These are phyloP conservation scores for Leishmania martiniquensis DNA, from an alignment of 208 protist genomes.

Conservation along the genomic window DNA sequence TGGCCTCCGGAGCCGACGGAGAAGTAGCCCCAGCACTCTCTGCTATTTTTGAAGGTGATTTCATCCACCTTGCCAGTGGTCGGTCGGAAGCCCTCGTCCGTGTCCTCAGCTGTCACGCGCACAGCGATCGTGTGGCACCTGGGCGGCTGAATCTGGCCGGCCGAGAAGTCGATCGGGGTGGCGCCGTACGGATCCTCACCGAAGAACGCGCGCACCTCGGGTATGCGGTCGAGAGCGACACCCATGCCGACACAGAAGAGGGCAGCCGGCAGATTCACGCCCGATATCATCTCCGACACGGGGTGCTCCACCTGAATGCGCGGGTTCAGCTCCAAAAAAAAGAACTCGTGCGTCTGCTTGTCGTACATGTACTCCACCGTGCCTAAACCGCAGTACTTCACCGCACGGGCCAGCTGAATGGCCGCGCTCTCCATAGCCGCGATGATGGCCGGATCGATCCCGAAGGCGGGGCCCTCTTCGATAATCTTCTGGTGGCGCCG, in stretches of 20 bases:
- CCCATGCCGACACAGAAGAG: conserved; percentile 98
- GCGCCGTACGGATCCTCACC: conserved; percentile 70
- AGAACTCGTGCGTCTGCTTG: conserved; percentile 86
- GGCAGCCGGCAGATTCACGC: conserved; percentile 96
- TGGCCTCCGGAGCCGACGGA: conserved; percentile 88
- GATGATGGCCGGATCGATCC: conserved; percentile 80
- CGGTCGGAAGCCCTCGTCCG: conserved; percentile 96
- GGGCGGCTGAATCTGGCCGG: conserved; percentile 46
- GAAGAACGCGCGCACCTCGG: conserved; percentile 96
- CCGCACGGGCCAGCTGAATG: conserved; percentile 92
- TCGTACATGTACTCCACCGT: conserved; percentile 99
- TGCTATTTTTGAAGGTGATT: conserved; percentile 95
- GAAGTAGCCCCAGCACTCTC: conserved; percentile 99
- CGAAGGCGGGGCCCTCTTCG: conserved; percentile 96
- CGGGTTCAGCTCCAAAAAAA: conserved; percentile 98
- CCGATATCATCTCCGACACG: conserved; percentile 97
- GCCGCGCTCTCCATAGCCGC: conserved; percentile 94
- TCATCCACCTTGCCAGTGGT: conserved; percentile 94
- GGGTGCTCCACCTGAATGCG: conserved; percentile 98
- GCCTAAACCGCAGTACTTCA: conserved; percentile 94
- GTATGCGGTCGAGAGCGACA: conserved; percentile 94
- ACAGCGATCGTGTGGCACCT: conserved; percentile 96
- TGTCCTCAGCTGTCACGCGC: conserved; percentile 98
- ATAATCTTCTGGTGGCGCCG: conserved; percentile 98
- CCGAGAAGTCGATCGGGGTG: conserved; percentile 91